Evolutionary conservation across 2,329 filamentous ascomycete genomes (phyloP), one percentile per base, ranked within the genome.

Genomic region (Penicillium sp.): DNA sequence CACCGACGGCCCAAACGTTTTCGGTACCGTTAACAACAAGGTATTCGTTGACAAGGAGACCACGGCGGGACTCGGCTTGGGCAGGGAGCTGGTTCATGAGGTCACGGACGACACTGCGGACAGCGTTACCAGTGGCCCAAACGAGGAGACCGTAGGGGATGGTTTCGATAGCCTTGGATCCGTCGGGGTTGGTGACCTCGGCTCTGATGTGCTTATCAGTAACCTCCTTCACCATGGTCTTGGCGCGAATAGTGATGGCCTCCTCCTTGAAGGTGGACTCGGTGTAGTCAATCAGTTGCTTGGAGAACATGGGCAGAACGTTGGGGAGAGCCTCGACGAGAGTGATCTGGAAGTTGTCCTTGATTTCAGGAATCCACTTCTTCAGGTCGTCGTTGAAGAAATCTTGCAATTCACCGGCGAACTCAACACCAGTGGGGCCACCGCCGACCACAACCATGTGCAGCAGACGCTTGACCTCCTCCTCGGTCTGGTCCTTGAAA

Each of bases 191-290:
- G 52, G 86, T 88, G 47, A 86, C 85, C 75, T 96, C 91, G 62
- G 93, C 94, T 80, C 97, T 91, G 69, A 99, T 93, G 71, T 86
- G 88, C 78, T 90, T 95, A 68, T 94, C 88, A 31, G 91, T 96
- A 56, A 99, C 94, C 59, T 89, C 92, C 84, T 97, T 97, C 74
- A 99, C 94, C 88, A 96, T 95, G 63, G 94, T 97, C 86, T 97
- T 97, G 67, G 94, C 96, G 77, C 91, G 89, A 79, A 99, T 96
- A 67, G 91, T 88, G 72, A 99, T 99, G 72, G 92, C 92, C 79
- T 99, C 94, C 81, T 99, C 94, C 79, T 96, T 94, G 82, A 99
- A 95, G 44, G 93, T 97, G 77, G 92, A 93, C 80, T 99, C 94
- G 66, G 94, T 99, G 83, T 99, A 99, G 71, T 99, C 94, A 71